Percentiles rank a stretch among this genome's conserved stretches.
Evolutionary conservation across 1,284 basidiomycete species (phyloP).

Genomic region (Stygiomarasmius scandens): DNA sequence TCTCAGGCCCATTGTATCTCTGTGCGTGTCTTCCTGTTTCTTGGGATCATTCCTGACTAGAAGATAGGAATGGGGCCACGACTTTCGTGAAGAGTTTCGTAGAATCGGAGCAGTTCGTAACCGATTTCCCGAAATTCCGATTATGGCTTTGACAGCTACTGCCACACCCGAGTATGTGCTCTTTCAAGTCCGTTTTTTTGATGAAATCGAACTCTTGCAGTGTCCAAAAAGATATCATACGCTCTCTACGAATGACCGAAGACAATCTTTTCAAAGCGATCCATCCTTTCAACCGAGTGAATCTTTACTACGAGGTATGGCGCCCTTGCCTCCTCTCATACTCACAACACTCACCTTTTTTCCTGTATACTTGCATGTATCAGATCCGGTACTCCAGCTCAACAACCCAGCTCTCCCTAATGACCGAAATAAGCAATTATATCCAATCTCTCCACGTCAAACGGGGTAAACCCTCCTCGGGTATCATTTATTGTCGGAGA

Average conservation of each 20-base stretch:
- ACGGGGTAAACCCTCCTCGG: constrained; percentile 65
- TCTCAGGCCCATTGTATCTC: constrained; percentile 82
- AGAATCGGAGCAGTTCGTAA: constrained; percentile 71
- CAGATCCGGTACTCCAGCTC: constrained; percentile 67
- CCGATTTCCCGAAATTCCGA: constrained; percentile 71
- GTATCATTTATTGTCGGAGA: constrained; percentile 81
- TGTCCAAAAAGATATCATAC: constrained; percentile 74
- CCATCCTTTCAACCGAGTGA: constrained; percentile 80
- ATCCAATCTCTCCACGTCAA: constrained; percentile 62
- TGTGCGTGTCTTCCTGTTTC: neutral
- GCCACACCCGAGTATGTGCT: constrained; percentile 58
- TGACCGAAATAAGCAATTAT: constrained; percentile 69
- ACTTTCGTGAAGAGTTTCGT: constrained; percentile 77
- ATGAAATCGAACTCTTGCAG: no score
- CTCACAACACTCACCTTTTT: neutral
- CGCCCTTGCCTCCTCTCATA: neutral
- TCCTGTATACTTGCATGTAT: neutral
- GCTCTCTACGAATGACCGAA: constrained; percentile 60
- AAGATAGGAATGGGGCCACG: constrained; percentile 80
- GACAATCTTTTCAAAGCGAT: constrained; percentile 63
- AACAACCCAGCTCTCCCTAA: constrained; percentile 50
- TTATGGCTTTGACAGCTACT: constrained; percentile 84
- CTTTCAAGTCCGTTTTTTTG: no score
- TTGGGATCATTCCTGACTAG: neutral
- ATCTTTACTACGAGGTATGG: constrained; percentile 79